A percentile compares a stretch with the other conserved stretches of the same genome.
These are phyloP conservation scores for Theobroma grandiflorum DNA, from an alignment of 441 rosid genomes.

Conservation along the genomic window DNA sequence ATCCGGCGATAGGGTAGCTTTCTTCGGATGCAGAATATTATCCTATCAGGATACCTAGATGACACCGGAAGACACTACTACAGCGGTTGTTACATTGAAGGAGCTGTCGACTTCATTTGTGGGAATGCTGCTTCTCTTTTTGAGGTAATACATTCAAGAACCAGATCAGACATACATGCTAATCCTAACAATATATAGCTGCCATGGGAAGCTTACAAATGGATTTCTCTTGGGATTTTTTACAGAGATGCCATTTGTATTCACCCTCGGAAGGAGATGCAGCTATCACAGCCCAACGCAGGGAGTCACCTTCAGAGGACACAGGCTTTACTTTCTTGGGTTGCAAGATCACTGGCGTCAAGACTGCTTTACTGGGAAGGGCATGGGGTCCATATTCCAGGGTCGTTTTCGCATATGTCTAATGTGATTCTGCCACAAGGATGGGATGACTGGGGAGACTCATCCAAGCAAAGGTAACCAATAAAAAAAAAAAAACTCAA, in stretches of 20 bases:
- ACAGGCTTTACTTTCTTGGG: conserved; percentile 64
- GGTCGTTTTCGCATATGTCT: conserved; percentile 60
- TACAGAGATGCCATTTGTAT: conserved; percentile 50
- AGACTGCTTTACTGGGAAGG: conserved; percentile 60
- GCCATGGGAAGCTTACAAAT: background rate
- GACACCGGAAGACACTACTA: conserved; percentile 59
- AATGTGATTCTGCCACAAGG: conserved; percentile 53
- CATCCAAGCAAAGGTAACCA: conserved; percentile 10
- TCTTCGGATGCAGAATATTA: conserved; percentile 47
- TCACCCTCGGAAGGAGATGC: conserved; percentile 52
- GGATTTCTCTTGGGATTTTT: background rate
- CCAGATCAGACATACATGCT: background rate
- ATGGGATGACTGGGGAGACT: conserved; percentile 63
- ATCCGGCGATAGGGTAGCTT: conserved; percentile 57
- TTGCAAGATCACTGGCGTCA: conserved; percentile 63
- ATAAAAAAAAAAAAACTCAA: background rate
- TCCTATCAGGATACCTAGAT: conserved; percentile 60
- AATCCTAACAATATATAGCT: no score
- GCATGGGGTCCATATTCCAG: conserved; percentile 72
- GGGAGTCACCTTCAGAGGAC: conserved; percentile 54
- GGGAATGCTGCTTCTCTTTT: conserved; percentile 54
- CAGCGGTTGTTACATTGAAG: conserved; percentile 54
- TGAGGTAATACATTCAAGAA: conserved; percentile 21
- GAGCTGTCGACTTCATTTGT: conserved; percentile 55
- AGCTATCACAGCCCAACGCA: conserved; percentile 59